Evolutionary conservation across 108 stramenopile species (phyloP).

Genomic region (Chaetoceros tenuissimus): DNA sequence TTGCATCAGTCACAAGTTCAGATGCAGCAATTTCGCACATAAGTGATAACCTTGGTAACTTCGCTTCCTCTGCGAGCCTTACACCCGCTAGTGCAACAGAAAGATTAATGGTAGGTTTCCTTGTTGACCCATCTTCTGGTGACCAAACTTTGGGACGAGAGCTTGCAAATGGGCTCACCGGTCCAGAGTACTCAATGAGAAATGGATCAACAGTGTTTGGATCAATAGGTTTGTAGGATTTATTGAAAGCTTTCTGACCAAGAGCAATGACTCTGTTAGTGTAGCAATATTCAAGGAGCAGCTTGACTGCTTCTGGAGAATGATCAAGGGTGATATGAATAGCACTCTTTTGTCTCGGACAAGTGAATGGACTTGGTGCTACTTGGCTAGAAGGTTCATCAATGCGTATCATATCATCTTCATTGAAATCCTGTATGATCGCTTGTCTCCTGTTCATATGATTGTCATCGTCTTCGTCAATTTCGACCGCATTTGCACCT

Average conservation of each 20-base stretch:
- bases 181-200: conserved; percentile 11
- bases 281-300: conserved; percentile 82
- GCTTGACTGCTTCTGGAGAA: conserved; percentile 73
- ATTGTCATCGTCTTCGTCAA: conserved; percentile 44
- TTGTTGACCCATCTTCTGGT: background rate
- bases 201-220: conserved; percentile 5
- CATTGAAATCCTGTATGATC: background rate
- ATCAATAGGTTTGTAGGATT: conserved; percentile 21
- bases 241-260: conserved; percentile 56
- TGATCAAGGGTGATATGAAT: conserved; percentile 20
- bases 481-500: conserved; percentile 43
- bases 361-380: background rate
- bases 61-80: conserved; percentile 67
- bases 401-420: background rate
- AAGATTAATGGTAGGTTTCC: conserved; percentile 49
- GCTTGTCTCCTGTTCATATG: background rate
- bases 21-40: conserved; percentile 85
- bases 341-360: no score
- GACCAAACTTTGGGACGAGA: background rate
- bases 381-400: background rate
- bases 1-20: conserved; percentile 36
- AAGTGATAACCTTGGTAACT: conserved; percentile 57
- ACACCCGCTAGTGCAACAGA: conserved; percentile 61
- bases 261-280: conserved; percentile 71
- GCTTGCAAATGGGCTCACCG: conserved; percentile 20